These are phyloP conservation scores for Aspergillus novofumigatus DNA, from an alignment of 2,329 filamentous ascomycete species.

Conservation along the genomic window DNA sequence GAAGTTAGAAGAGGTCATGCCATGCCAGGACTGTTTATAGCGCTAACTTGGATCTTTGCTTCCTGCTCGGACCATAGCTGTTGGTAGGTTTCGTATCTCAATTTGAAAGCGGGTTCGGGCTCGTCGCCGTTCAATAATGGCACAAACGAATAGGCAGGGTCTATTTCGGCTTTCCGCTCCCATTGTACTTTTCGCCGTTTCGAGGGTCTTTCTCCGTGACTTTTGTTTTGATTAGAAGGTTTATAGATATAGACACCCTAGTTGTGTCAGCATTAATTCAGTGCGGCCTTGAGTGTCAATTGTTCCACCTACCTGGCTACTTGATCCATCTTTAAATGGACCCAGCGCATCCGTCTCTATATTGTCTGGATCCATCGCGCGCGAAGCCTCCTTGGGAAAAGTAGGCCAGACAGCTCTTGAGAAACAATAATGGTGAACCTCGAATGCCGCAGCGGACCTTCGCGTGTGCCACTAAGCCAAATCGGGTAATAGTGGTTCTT, in stretches of 20 bases:
- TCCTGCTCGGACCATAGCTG: constrained; percentile 38
- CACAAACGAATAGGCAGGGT: constrained; percentile 28
- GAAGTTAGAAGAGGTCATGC: constrained; percentile 7
- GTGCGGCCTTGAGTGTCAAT: neutral
- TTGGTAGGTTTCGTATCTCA: constrained; percentile 36
- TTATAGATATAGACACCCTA: constrained; percentile 63
- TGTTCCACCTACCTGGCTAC: constrained; percentile 23
- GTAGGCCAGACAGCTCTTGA: neutral
- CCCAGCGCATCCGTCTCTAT: constrained; percentile 19
- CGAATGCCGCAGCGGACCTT: constrained; percentile 11
- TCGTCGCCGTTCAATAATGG: constrained; percentile 40
- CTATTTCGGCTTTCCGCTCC: constrained; percentile 13
- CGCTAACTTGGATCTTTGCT: constrained; percentile 35
- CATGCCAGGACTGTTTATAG: neutral
- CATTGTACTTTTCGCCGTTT: constrained; percentile 57
- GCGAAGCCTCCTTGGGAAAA: constrained; percentile 4
- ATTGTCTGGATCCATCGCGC: constrained; percentile 15
- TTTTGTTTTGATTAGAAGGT: constrained; percentile 42
- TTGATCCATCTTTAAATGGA: constrained; percentile 25
- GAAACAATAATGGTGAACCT: neutral
- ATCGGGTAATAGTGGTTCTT: constrained; percentile 26
- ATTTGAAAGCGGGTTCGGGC: constrained; percentile 23
- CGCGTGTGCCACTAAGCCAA: constrained; percentile 28
- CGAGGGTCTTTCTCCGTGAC: constrained; percentile 42
- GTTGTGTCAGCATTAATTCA: neutral